These are phyloP conservation scores for Aureoboletus auriporus DNA, from an alignment of 768 basidiomycete species.

Conservation along the genomic window DNA sequence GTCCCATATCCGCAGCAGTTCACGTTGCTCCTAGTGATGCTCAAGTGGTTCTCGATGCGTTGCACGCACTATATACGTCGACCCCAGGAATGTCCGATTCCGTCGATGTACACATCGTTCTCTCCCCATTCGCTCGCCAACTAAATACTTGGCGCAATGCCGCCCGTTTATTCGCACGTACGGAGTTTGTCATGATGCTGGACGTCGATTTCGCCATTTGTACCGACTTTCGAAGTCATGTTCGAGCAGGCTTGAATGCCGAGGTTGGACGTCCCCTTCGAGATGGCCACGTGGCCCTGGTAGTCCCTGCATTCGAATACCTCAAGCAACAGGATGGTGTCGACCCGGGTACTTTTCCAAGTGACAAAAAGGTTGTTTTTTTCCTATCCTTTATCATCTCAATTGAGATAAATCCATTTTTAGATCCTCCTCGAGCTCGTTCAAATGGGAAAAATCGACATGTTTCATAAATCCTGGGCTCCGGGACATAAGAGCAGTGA, in stretches of 20 bases:
- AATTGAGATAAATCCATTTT: not conserved
- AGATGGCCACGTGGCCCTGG: conserved; percentile 65
- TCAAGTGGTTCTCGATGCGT: conserved; percentile 51
- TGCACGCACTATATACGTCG: conserved; percentile 65
- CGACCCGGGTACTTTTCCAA: conserved; percentile 58
- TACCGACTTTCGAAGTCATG: conserved; percentile 67
- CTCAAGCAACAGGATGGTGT: conserved; percentile 59
- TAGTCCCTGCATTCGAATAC: conserved; percentile 86
- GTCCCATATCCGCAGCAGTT: conserved; percentile 81
- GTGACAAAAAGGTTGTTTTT: conserved; percentile 54
- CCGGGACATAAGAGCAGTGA: conserved; percentile 82
- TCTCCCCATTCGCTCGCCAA: conserved; percentile 77
- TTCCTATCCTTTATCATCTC: not conserved
- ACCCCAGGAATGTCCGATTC: conserved; percentile 60
- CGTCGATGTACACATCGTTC: conserved; percentile 84
- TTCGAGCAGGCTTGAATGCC: conserved; percentile 39
- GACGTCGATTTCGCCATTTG: conserved; percentile 87
- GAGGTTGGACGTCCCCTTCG: conserved; percentile 42
- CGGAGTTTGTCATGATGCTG: conserved; percentile 85
- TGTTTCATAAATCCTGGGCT: conserved; percentile 77
- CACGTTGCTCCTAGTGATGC: conserved; percentile 51
- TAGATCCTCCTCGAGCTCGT: conserved; percentile 61
- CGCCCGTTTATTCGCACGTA: conserved; percentile 79
- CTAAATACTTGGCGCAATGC: conserved; percentile 91
- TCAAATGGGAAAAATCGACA: conserved; percentile 50